Conservation (phyloP, 169 alveolate species). For the Plasmodium fragile region DNA sequence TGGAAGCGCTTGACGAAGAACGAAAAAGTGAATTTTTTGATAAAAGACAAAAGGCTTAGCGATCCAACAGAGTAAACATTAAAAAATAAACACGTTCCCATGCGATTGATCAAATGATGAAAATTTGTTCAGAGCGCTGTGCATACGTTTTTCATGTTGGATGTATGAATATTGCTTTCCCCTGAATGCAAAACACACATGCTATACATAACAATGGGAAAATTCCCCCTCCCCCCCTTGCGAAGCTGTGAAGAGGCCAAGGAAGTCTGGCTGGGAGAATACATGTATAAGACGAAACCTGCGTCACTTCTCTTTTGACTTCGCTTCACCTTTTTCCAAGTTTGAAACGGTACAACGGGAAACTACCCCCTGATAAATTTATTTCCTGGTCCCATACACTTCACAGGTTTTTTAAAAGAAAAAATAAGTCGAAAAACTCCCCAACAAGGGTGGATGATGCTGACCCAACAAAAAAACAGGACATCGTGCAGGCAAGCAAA, state of each 20-base stretch:
- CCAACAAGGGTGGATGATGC: neutral
- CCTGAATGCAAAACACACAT: neutral
- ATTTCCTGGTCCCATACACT: neutral
- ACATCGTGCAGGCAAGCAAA: slow-evolving; percentile 27
- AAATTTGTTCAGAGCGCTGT: neutral
- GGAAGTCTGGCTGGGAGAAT: slow-evolving; percentile 39
- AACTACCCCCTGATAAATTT: neutral
- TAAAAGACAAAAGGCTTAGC: slow-evolving; percentile 49
- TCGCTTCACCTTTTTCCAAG: neutral
- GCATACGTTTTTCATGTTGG: neutral
- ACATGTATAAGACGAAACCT: slow-evolving; percentile 30
- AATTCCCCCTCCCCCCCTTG: neutral
- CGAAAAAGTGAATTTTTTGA: slow-evolving; percentile 18
- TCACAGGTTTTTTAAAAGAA: slow-evolving; percentile 50
- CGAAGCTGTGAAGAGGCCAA: slow-evolving; percentile 73
- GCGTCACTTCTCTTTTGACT: neutral
- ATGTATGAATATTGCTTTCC: neutral
- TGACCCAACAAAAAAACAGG: slow-evolving; percentile 30
- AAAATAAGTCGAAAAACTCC: slow-evolving; percentile 14
- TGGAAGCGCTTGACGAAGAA: slow-evolving; percentile 72
- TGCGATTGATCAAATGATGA: neutral
- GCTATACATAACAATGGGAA: neutral
- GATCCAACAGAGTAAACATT: slow-evolving; percentile 57
- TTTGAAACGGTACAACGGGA: neutral
- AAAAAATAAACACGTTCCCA: neutral